phyloP scores from a whole-genome alignment of 768 basidiomycete species.

The Chlorophyllum brunneum region DNA sequence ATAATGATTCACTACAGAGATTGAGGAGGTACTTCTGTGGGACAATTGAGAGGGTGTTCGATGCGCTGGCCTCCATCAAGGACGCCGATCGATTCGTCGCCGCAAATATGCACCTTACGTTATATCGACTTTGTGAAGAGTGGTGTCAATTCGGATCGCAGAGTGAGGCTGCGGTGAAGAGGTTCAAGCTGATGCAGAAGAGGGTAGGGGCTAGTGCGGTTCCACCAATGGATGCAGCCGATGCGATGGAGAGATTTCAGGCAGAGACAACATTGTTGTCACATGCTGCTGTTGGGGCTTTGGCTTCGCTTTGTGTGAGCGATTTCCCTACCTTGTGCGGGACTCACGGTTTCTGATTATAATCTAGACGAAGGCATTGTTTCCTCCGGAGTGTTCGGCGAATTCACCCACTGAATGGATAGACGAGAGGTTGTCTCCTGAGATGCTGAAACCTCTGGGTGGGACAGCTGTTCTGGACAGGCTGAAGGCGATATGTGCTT shows the following conservation, averaged over 20 bases:
- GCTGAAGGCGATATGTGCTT: constrained; percentile 64
- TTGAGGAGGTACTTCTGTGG: constrained; percentile 91
- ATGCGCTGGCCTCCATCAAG: constrained; percentile 63
- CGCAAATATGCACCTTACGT: constrained; percentile 65
- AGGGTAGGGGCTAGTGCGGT: constrained; percentile 56
- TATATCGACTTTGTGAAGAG: constrained; percentile 87
- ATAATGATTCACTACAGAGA: constrained; percentile 73
- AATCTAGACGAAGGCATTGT: constrained; percentile 73
- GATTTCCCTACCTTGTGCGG: not conserved
- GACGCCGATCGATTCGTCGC: constrained; percentile 78
- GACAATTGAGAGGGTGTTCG: constrained; percentile 81
- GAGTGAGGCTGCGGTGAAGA: constrained; percentile 66
- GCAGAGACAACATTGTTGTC: constrained; percentile 72
- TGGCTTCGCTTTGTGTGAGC: constrained; percentile 87
- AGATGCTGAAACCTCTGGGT: constrained; percentile 52
- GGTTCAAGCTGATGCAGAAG: constrained; percentile 68
- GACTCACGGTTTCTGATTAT: constrained; percentile 1
- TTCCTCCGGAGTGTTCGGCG: constrained; percentile 53
- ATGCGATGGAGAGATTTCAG: constrained; percentile 56
- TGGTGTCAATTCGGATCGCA: constrained; percentile 89
- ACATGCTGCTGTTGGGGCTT: constrained; percentile 78
- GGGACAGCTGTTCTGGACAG: constrained; percentile 56
- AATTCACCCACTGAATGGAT: constrained; percentile 60
- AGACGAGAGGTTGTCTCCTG: constrained; percentile 29
- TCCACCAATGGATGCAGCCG: constrained; percentile 45